These are phyloP conservation scores for Arthrobotrys megalospora DNA, from an alignment of 2,329 filamentous ascomycete species.

Conservation along the genomic window DNA sequence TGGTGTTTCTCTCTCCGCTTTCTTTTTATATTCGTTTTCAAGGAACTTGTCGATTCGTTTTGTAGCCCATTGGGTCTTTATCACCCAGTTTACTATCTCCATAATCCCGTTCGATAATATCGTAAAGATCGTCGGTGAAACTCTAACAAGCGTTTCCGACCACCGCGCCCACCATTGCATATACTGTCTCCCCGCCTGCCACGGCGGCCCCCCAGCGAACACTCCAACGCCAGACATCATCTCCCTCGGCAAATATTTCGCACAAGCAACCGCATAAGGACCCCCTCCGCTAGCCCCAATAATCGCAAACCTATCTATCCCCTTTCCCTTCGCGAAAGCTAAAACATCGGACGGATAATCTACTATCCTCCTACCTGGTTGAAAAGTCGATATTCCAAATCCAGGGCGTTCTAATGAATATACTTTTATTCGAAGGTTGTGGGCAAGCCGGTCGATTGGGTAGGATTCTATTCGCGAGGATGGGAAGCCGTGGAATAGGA, in stretches of 20 bases:
- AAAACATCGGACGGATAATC: slow-evolving; percentile 58
- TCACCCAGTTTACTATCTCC: slow-evolving; percentile 61
- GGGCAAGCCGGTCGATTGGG: slow-evolving; percentile 64
- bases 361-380: slow-evolving; percentile 61
- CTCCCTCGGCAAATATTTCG: slow-evolving; percentile 34
- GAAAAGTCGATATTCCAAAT: slow-evolving; percentile 68
- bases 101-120: slow-evolving; percentile 60
- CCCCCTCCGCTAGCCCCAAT: slow-evolving; percentile 51
- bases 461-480: slow-evolving; percentile 68
- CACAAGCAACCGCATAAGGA: slow-evolving; percentile 57
- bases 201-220: slow-evolving; percentile 67
- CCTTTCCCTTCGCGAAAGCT: slow-evolving; percentile 21
- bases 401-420: slow-evolving; percentile 69
- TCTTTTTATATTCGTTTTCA: slow-evolving; percentile 55
- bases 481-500: slow-evolving; percentile 70
- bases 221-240: slow-evolving; percentile 67
- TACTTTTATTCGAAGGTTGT: slow-evolving; percentile 65
- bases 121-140: slow-evolving; percentile 64
- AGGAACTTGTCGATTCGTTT: slow-evolving; percentile 64
- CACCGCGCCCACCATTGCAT: slow-evolving; percentile 64
- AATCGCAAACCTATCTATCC: slow-evolving; percentile 26
- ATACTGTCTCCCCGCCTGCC: slow-evolving; percentile 65
- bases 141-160: slow-evolving; percentile 58
- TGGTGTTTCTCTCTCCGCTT: slow-evolving; percentile 38
- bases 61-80: slow-evolving; percentile 60